Base-by-base conservation (phyloP, 164 flowering plant genomes). In the Platanus orientalis region DNA sequence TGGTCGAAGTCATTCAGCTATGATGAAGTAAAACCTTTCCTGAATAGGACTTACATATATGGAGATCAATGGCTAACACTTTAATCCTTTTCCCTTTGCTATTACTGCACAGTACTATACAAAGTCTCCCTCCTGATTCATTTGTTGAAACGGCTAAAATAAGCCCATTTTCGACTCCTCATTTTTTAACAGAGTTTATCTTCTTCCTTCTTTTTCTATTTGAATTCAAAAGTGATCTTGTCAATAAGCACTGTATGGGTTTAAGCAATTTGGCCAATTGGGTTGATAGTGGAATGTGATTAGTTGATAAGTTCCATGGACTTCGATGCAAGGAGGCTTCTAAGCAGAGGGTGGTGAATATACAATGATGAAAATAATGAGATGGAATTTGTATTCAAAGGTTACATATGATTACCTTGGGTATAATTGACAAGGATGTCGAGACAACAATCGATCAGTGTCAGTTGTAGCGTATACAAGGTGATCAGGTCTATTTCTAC, bases 11-110 rank as follows among this genome's bases (percentile, higher is more conserved):
- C 83, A 6, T 76, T 86, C 54, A 80, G 52, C 48, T 61, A 68
- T 23, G 66, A 69, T 13, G 80, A 92, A 71, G 90, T 72, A 47
- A 77, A 53, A 39, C 86, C 87, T 6, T 86, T 75, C 40, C 57
- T 89, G 34, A 75, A 73, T 27, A 72, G 24, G 69, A 66, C 62
- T 2, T 95, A 74, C 78, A 86, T 95, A 0, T 63, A 71, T 45
- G 96, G 89, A 59, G 69, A 81, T 24, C 63, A 79, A 55, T 94
- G 98, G 98, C 82, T 94, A 2, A 81, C 76, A 71, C 78, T 92
- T 7, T 87, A 69, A 62, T 36, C 34, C n/a, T 42, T 9, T 4
- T n/a, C 48, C 17, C 32, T 61, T 3, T 14, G 11, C 24, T 26
- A 32, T 10, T n/a, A n/a, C n/a, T n/a, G n/a, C n/a, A n/a, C n/a